Evolutionary conservation across 1,139 yeast genomes (phyloP).

Genomic region (Pichia sp.): DNA sequence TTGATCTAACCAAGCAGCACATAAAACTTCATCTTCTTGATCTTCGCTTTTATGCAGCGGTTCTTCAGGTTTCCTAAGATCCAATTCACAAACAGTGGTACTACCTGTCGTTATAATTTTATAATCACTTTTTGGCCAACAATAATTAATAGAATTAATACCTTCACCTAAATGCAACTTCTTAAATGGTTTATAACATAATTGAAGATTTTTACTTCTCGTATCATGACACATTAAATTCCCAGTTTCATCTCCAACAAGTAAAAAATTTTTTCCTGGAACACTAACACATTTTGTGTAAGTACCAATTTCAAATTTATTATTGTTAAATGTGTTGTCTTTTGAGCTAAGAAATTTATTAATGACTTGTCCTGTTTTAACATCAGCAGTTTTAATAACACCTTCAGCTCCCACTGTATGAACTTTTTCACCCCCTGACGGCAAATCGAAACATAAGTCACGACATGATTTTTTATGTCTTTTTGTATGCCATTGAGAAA

Average conservation of each 20-base stretch:
- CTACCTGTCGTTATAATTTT: conserved; percentile 80
- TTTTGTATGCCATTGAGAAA: conserved; percentile 70
- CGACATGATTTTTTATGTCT: conserved; percentile 90
- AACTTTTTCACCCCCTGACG: conserved; percentile 43
- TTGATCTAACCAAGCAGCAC: conserved; percentile 67
- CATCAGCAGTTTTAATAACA: conserved; percentile 65
- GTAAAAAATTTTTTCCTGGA: conserved; percentile 55
- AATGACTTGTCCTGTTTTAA: conserved; percentile 71
- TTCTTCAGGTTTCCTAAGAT: conserved; percentile 50
- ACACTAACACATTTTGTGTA: conserved; percentile 62
- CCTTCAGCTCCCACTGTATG: conserved; percentile 78
- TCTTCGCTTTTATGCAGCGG: conserved; percentile 65
- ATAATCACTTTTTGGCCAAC: conserved; percentile 67
- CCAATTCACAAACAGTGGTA: conserved; percentile 74
- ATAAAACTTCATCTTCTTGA: conserved; percentile 85
- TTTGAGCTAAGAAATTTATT: conserved; percentile 38
- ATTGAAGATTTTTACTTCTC: conserved; percentile 31
- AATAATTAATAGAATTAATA: conserved; percentile 63
- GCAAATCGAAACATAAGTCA: conserved; percentile 58
- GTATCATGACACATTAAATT: conserved; percentile 58
- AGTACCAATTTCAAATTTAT: conserved; percentile 30
- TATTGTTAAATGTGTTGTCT: conserved; percentile 8
- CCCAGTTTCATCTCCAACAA: conserved; percentile 81
- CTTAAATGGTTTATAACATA: conserved; percentile 37
- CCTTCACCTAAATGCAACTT: conserved; percentile 56